A percentile compares a stretch with the other conserved stretches of the same genome.
phyloP scores from a whole-genome alignment of 192 early-diverging fungal genomes.

The Cetraspora pellucida region DNA sequence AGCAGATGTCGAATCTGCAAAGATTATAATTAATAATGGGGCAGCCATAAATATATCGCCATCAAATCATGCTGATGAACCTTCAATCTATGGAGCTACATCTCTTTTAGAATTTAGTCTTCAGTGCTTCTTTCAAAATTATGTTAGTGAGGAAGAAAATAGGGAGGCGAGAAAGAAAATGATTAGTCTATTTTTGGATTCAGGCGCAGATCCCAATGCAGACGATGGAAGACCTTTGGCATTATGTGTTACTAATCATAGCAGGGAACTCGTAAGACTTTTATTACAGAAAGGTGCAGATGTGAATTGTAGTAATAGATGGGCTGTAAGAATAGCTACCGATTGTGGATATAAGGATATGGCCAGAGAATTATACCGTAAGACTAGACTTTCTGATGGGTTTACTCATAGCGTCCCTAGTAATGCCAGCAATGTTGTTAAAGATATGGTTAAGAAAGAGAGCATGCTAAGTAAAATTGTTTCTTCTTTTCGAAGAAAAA shows the following conservation, averaged over 20 bases:
- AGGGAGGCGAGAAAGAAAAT: background rate
- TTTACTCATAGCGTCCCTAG: no score
- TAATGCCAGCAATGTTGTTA: no score
- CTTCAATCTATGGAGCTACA: constrained; percentile 13
- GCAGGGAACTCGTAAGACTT: constrained; percentile 9
- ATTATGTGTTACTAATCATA: constrained; percentile 19
- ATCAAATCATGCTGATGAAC: constrained; percentile 2
- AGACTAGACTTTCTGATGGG: no score
- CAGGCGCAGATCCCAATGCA: constrained; percentile 29
- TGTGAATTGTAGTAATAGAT: background rate
- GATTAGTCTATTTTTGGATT: constrained; percentile 21
- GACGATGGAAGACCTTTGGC: constrained; percentile 30
- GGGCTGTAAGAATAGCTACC: constrained; percentile 21
- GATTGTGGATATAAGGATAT: constrained; percentile 33
- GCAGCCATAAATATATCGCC: constrained; percentile 32
- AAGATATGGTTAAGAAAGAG: no score
- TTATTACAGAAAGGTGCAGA: constrained; percentile 13
- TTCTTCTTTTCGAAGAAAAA: no score
- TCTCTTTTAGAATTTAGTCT: constrained; percentile 31
- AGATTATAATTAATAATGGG: constrained; percentile 6
- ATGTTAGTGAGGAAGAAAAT: constrained; percentile 10
- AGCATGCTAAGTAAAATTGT: no score
- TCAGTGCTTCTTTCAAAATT: constrained; percentile 30
- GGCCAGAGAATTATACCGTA: constrained; percentile 26
- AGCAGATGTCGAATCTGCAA: constrained; percentile 28